Conservation (phyloP, 345 rosid species). For the Aquilaria yunnanensis region DNA sequence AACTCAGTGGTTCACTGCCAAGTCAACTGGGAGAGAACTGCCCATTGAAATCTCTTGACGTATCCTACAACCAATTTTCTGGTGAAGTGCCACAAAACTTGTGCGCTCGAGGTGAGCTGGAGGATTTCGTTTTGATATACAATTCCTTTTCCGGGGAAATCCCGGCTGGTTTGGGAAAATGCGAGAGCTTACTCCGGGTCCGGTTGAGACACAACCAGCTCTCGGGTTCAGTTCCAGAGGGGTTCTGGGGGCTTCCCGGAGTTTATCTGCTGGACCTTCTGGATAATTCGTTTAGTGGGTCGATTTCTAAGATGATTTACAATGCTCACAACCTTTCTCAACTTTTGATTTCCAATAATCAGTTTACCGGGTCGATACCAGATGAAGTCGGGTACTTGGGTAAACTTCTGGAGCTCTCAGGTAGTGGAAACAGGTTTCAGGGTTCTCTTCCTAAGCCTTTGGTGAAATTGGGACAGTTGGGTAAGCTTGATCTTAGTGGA, state of each 20-base stretch:
- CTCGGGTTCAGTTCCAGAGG: slow-evolving; percentile 50
- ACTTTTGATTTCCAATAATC: slow-evolving; percentile 50
- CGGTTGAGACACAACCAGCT: slow-evolving; percentile 53
- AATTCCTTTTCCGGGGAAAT: slow-evolving; percentile 70
- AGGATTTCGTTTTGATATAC: slow-evolving; percentile 50
- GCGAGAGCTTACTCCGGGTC: slow-evolving; percentile 59
- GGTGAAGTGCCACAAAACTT: slow-evolving; percentile 57
- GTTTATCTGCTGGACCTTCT: slow-evolving; percentile 59
- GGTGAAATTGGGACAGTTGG: slow-evolving; percentile 45
- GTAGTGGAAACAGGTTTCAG: slow-evolving; percentile 31
- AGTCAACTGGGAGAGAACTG: slow-evolving; percentile 59
- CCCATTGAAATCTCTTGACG: slow-evolving; percentile 38
- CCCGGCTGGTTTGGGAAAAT: slow-evolving; percentile 48
- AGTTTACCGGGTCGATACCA: slow-evolving; percentile 57
- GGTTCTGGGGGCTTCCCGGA: slow-evolving; percentile 70
- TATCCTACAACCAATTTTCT: slow-evolving; percentile 58
- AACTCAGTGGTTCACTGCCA: slow-evolving; percentile 58
- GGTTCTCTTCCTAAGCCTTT: slow-evolving; percentile 53
- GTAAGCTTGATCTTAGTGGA: slow-evolving; percentile 55
- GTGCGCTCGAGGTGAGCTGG: slow-evolving; percentile 45
- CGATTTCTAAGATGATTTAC: slow-evolving; percentile 30
- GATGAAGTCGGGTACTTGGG: slow-evolving; percentile 41
- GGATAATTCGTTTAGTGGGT: slow-evolving; percentile 54
- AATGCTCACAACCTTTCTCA: slow-evolving; percentile 63
- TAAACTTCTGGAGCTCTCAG: slow-evolving; percentile 50